These are phyloP conservation scores for Colletotrichum destructivum DNA, from an alignment of 2,329 filamentous ascomycete species.

Conservation along the genomic window DNA sequence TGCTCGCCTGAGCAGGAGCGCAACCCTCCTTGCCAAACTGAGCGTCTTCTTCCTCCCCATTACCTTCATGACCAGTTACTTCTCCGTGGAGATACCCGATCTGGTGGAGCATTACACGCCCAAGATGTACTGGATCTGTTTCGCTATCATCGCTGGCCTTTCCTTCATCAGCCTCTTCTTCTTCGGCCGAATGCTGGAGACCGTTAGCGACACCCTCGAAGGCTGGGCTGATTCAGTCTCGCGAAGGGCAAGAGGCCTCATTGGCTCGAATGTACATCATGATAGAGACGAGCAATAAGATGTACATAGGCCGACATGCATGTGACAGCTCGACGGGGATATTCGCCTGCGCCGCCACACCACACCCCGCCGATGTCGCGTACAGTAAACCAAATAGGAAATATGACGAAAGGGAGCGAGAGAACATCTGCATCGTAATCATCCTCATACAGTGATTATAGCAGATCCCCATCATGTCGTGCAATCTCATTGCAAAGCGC, in stretches of 20 bases:
- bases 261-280: background rate
- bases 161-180: constrained; percentile 73
- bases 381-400: background rate
- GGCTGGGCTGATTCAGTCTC: constrained; percentile 47
- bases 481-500: constrained; percentile 27
- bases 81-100: constrained; percentile 75
- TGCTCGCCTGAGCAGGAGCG: constrained; percentile 79
- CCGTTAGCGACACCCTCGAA: constrained; percentile 62
- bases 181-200: constrained; percentile 63
- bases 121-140: constrained; percentile 77
- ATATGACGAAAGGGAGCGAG: background rate
- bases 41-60: constrained; percentile 84
- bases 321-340: background rate
- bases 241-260: background rate
- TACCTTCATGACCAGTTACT: constrained; percentile 82
- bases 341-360: background rate
- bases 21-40: constrained; percentile 80
- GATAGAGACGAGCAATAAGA: constrained; percentile 25
- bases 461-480: background rate
- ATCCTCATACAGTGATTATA: background rate
- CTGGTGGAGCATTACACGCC: constrained; percentile 71
- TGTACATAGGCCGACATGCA: background rate
- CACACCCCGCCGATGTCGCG: background rate
- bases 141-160: constrained; percentile 73
- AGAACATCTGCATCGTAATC: background rate